Percentiles rank a stretch among this genome's conserved stretches.
Conservation (phyloP, 345 rosid species). For the Triadica sebifera region DNA sequence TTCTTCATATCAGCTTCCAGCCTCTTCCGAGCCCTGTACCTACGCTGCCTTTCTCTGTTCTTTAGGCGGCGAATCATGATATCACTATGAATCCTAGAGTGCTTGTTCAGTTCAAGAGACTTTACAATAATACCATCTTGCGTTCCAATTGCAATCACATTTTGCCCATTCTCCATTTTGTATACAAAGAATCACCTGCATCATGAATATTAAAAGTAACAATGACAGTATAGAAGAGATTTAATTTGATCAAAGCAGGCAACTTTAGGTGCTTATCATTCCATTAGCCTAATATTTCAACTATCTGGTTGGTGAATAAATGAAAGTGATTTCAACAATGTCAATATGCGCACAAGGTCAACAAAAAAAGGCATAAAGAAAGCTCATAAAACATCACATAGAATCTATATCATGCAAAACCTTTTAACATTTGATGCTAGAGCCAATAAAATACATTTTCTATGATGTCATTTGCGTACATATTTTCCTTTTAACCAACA, state of each 20-base stretch:
- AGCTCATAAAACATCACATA: background rate
- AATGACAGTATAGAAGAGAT: background rate
- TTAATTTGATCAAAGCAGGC: background rate
- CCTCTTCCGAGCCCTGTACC: slow-evolving; percentile 70
- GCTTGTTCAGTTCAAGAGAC: slow-evolving; percentile 26
- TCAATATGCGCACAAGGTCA: background rate
- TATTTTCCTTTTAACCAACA: background rate
- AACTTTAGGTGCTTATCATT: slow-evolving; percentile 9
- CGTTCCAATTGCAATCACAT: slow-evolving; percentile 30
- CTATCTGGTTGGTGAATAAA: slow-evolving; percentile 1
- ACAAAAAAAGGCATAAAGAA: background rate
- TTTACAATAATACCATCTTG: slow-evolving; percentile 25
- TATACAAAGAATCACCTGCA: background rate
- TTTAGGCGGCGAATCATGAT: slow-evolving; percentile 55
- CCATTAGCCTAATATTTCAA: slow-evolving; percentile 6
- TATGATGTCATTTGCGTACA: background rate
- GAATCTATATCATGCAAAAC: background rate
- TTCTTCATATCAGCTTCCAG: slow-evolving; percentile 47
- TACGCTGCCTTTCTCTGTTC: slow-evolving; percentile 78
- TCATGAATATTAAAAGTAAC: background rate
- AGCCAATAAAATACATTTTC: background rate
- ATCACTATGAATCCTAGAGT: slow-evolving; percentile 29
- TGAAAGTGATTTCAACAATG: background rate
- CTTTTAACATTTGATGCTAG: background rate
- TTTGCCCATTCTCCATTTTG: slow-evolving; percentile 39